phyloP scores from a whole-genome alignment of 805 yeast genomes.

The Scheffersomyces amazonensis region DNA sequence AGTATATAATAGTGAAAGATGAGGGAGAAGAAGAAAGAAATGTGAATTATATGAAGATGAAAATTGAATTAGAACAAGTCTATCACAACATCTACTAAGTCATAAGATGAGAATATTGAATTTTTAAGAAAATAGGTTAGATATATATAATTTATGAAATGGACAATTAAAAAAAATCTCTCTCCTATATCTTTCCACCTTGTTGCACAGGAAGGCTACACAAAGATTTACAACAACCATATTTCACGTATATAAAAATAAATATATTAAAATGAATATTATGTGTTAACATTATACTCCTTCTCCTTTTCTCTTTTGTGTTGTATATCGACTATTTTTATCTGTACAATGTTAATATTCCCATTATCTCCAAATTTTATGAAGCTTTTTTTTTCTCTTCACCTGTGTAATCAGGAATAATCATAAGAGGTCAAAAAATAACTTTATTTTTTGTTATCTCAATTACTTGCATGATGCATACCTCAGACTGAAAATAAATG shows the following conservation, averaged over 20 bases:
- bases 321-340: not conserved
- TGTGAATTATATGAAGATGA: no score
- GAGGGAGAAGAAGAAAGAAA: no score
- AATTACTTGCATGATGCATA: slow-evolving; percentile 1
- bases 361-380: no score
- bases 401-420: not conserved
- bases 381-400: not conserved
- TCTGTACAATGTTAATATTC: not conserved
- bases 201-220: no score
- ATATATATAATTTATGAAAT: not conserved
- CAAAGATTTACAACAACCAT: not conserved
- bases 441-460: not conserved
- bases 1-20: no score
- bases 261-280: no score
- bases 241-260: not conserved
- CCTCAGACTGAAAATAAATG: not conserved
- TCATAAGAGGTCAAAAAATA: no score
- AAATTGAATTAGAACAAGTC: no score
- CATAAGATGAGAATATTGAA: no score
- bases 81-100: no score
- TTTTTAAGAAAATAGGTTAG: no score
- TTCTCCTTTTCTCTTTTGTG: slow-evolving; percentile 1
- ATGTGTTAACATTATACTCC: no score
- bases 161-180: not conserved
- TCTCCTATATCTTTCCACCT: slow-evolving; percentile 1